Percentiles rank a stretch among this genome's conserved stretches.
These are phyloP conservation scores for Halophytophthora polymorphica DNA, from an alignment of 352 stramenopile genomes.

Conservation along the genomic window DNA sequence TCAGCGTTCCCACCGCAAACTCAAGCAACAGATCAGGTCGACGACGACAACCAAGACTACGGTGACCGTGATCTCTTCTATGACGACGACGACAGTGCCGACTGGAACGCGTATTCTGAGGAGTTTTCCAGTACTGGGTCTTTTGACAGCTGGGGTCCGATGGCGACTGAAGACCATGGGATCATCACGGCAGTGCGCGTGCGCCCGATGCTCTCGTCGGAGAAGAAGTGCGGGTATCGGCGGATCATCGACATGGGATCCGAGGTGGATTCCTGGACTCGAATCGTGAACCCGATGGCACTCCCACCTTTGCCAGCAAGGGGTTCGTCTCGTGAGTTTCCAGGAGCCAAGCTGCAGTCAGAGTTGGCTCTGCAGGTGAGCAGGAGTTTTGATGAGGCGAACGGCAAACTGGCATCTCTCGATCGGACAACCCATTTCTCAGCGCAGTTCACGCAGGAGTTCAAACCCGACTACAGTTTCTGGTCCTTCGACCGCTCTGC, in stretches of 20 bases:
- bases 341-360: conserved; percentile 1
- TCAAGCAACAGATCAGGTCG: conserved; percentile 7
- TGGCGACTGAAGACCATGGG: conserved; percentile 23
- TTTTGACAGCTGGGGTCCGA: conserved; percentile 15
- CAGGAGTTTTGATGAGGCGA: neutral
- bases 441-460: conserved; percentile 68
- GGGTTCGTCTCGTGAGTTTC: neutral
- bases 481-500: conserved; percentile 59
- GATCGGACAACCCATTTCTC: conserved; percentile 14
- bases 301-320: conserved; percentile 11
- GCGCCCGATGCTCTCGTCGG: conserved; percentile 59
- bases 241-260: conserved; percentile 57
- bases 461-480: conserved; percentile 67
- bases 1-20: neutral
- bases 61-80: conserved; percentile 14
- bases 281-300: conserved; percentile 57
- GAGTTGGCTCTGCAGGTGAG: neutral
- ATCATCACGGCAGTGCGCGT: conserved; percentile 75
- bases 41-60: conserved; percentile 8
- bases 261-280: conserved; percentile 38
- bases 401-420: neutral
- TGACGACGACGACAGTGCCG: conserved; percentile 7
- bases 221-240: conserved; percentile 58
- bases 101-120: conserved; percentile 17
- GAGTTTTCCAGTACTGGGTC: conserved; percentile 29